Evolutionary conservation across 2,329 filamentous ascomycete genomes (phyloP), one percentile per base, ranked within the genome.

Genomic region (Cordyceps cicadae): DNA sequence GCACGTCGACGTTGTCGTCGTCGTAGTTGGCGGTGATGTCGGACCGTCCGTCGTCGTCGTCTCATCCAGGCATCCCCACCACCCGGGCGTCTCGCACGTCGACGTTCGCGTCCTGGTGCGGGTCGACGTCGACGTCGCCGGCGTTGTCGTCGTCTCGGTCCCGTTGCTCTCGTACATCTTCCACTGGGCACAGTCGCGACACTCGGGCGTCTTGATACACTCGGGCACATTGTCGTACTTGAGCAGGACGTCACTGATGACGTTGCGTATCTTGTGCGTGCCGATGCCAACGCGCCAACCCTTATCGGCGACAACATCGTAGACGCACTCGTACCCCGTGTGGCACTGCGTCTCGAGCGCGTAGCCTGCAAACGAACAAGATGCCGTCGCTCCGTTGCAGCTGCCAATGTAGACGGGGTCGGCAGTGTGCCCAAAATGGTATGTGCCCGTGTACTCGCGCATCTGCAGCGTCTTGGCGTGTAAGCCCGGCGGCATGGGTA

Each of bases 101-200:
- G 87, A 86, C 0, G 92, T 96, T 50, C 91, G 81, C 0, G 92
- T 96, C 43, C 91, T 81, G 3, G 85, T 88, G 49, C 82, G 81
- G 3, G 83, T 85, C 17, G 61, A 55, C 5, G 61, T 62, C 6
- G 59, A 61, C 12, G 59, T 56, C 19, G 15, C 24, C 1, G 60
- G 41, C 9, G 85, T 85, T 0, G 87, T 89, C 0, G 86, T 91
- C 1, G 80, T 82, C 64, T 92, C 88, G 1, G 89, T 94, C 34
- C 89, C 89, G 70, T 97, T 97, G 71, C 92, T 96, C 73, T 92
- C 88, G 70, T 90, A 95, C 79, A 92, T 96, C 69, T 96, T 95
- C 94, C 94, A 97, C 60, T 88, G 86, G 62, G 85, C 90, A 69
- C 93, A 97, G 71, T 99, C 94, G 46, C 89, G 85, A 71, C 94